Evolutionary conservation across 1,139 yeast genomes (phyloP).

Genomic region (Yamadazyma membranifaciens): DNA sequence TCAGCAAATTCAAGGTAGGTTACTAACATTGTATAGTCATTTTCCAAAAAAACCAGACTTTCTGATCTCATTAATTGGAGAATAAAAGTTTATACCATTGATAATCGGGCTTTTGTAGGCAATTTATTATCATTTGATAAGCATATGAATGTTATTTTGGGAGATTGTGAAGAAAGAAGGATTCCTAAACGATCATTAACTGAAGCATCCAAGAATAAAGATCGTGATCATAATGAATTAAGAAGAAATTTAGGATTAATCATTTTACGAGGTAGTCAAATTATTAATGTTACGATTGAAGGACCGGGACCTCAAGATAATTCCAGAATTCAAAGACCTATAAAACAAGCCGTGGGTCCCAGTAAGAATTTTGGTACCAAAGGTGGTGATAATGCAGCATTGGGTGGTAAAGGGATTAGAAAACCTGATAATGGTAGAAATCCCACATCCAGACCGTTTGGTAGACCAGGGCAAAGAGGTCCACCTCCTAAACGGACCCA

Average conservation of each 20-base stretch:
- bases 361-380: background rate
- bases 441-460: constrained; percentile 4
- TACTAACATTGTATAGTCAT: constrained; percentile 8
- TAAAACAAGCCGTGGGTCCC: constrained; percentile 27
- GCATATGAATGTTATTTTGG: constrained; percentile 81
- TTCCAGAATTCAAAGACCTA: constrained; percentile 41
- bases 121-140: constrained; percentile 85
- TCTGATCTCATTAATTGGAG: constrained; percentile 74
- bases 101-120: constrained; percentile 76
- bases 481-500: background rate
- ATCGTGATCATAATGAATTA: constrained; percentile 40
- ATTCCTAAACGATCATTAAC: constrained; percentile 58
- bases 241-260: constrained; percentile 77
- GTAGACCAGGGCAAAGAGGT: background rate
- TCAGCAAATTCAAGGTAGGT: background rate
- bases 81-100: constrained; percentile 69
- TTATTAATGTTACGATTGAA: constrained; percentile 80
- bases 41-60: constrained; percentile 48
- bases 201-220: constrained; percentile 23
- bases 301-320: constrained; percentile 65
- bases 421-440: constrained; percentile 1
- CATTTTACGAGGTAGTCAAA: constrained; percentile 84
- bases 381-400: background rate
- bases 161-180: constrained; percentile 84
- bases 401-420: background rate